A percentile compares a stretch with the other conserved stretches of the same genome.
Evolutionary conservation across 768 basidiomycete species (phyloP).

Genomic region (Trametes coccinea): DNA sequence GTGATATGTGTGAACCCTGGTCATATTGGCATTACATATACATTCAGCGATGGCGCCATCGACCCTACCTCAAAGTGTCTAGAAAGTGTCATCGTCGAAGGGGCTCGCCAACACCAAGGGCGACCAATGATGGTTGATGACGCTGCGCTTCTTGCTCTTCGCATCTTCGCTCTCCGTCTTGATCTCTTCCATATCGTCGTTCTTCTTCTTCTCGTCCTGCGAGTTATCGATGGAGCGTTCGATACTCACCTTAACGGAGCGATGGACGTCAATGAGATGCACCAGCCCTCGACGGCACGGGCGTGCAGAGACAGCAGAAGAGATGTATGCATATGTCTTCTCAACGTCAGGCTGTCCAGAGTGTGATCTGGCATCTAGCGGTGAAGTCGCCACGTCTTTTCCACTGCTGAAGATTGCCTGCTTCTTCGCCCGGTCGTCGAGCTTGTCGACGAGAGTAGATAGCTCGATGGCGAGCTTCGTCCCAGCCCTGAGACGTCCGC

Average conservation of each 20-base stretch:
- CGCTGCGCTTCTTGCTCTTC: constrained; percentile 2
- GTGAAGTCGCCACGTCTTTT: too few species aligned
- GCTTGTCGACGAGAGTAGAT: constrained; percentile 17
- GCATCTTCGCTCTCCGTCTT: constrained; percentile 1
- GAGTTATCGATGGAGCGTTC: background rate
- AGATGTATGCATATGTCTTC: constrained; percentile 16
- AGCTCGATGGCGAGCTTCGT: constrained; percentile 27
- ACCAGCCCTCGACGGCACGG: constrained; percentile 20
- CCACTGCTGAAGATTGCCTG: too few species aligned
- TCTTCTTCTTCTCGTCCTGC: background rate
- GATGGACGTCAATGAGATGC: constrained; percentile 27
- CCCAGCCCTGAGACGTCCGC: constrained; percentile 20
- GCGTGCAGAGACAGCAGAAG: constrained; percentile 11
- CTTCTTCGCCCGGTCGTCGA: constrained; percentile 17
- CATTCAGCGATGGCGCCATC: too few species aligned
- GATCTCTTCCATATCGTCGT: constrained; percentile 2
- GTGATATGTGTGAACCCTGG: too few species aligned
- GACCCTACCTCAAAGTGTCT: background rate
- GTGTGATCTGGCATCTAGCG: background rate
- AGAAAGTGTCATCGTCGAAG: constrained; percentile 1
- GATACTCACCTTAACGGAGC: constrained; percentile 22
- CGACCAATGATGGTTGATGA: background rate
- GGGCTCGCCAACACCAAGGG: background rate
- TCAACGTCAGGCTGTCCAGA: background rate
- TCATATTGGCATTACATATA: too few species aligned